Evolutionary conservation across 257 asterid genomes (phyloP).

Genomic region (Marsdenia floribunda): DNA sequence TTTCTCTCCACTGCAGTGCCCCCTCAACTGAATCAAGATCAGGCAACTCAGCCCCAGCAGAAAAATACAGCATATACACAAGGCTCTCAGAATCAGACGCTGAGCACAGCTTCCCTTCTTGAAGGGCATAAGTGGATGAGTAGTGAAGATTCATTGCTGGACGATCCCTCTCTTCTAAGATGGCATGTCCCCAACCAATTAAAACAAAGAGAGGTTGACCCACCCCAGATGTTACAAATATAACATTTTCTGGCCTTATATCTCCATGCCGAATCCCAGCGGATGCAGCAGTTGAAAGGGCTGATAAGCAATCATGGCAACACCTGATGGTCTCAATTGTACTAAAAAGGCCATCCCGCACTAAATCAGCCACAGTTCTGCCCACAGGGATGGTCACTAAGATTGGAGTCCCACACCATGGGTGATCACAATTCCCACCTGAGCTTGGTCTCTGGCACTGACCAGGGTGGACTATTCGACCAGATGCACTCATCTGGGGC

Average conservation of each 20-base stretch:
- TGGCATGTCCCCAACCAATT: conserved; percentile 96
- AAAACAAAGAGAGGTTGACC: conserved; percentile 58
- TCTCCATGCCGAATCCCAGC: conserved; percentile 95
- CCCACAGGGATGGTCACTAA: conserved; percentile 86
- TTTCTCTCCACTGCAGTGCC: conserved; percentile 92
- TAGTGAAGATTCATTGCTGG: conserved; percentile 85
- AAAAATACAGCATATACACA: conserved; percentile 77
- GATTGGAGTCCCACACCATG: conserved; percentile 86
- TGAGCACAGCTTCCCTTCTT: conserved; percentile 86
- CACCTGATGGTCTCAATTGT: conserved; percentile 72
- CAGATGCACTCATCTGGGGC: conserved; percentile 69
- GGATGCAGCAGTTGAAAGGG: conserved; percentile 60
- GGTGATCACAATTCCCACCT: conserved; percentile 63
- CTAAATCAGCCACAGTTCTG: conserved; percentile 65
- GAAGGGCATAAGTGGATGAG: conserved; percentile 94
- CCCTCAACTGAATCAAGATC: conserved; percentile 93
- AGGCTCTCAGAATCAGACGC: conserved; percentile 98
- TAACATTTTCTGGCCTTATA: conserved; percentile 79
- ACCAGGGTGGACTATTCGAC: conserved; percentile 82
- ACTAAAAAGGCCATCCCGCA: conserved; percentile 58
- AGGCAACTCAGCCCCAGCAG: conserved; percentile 70
- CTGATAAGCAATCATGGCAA: conserved; percentile 90
- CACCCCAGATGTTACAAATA: conserved; percentile 49
- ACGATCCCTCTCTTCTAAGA: conserved; percentile 91
- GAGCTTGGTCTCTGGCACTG: conserved; percentile 53